A percentile compares a stretch with the other conserved stretches of the same genome.
phyloP scores from a whole-genome alignment of 306 rosid genomes.

The Dryas alaskensis region DNA sequence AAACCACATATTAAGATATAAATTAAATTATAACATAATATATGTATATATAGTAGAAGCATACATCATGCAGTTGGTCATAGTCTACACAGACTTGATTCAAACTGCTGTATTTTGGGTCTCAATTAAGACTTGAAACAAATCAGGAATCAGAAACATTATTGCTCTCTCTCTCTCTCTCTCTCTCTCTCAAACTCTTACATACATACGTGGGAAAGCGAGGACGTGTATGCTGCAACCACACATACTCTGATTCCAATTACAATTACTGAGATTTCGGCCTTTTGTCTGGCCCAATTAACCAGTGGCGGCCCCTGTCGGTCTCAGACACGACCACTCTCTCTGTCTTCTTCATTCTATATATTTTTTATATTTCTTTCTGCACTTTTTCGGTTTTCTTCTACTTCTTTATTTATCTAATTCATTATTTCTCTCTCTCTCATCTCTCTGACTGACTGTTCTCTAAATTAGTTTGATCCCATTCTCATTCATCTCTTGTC shows the following conservation, averaged over 20 bases:
- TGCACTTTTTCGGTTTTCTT: slow-evolving; percentile 9
- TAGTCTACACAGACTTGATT: slow-evolving; percentile 2
- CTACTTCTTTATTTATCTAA: background rate
- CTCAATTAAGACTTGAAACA: no score
- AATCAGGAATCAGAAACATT: no score
- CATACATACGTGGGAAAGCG: background rate
- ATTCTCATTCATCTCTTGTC: no score
- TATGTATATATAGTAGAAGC: background rate
- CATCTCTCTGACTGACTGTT: no score
- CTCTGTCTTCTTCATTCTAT: background rate
- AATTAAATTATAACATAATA: no score
- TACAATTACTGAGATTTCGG: slow-evolving; percentile 20
- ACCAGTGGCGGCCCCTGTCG: slow-evolving; percentile 24
- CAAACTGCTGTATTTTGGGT: no score
- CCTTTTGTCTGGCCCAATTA: slow-evolving; percentile 6
- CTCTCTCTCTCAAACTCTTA: background rate
- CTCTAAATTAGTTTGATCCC: background rate
- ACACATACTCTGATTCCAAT: background rate
- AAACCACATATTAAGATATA: no score
- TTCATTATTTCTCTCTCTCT: background rate
- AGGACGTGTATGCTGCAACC: background rate
- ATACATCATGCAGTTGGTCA: slow-evolving; percentile 26
- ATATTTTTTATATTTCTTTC: background rate
- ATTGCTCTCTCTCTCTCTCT: no score
- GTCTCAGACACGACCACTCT: slow-evolving; percentile 9